Percentiles rank a stretch among this genome's conserved stretches.
These are phyloP conservation scores for Erodium texanum DNA, from an alignment of 441 rosid genomes.

Conservation along the genomic window DNA sequence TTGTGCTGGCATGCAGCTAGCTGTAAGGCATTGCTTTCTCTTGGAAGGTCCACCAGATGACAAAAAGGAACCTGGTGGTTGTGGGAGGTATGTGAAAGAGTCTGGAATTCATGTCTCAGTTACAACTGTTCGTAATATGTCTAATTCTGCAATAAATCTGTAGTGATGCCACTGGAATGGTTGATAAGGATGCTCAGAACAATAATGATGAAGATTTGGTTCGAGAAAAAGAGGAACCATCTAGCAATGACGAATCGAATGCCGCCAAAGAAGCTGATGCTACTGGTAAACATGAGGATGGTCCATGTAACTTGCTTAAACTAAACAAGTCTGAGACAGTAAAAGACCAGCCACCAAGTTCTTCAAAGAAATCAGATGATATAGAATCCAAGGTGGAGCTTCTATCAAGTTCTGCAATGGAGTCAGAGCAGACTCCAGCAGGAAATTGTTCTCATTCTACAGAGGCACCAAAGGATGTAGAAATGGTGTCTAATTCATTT, in stretches of 20 bases:
- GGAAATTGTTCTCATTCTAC: constrained; percentile 25
- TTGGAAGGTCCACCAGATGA: constrained; percentile 83
- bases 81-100: constrained; percentile 44
- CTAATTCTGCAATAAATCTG: constrained; percentile 35
- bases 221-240: constrained; percentile 12
- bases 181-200: constrained; percentile 25
- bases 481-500: constrained; percentile 11
- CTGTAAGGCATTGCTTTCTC: constrained; percentile 75
- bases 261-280: constrained; percentile 21
- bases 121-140: constrained; percentile 18
- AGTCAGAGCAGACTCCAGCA: constrained; percentile 24
- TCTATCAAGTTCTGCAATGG: constrained; percentile 25
- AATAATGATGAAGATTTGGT: constrained; percentile 34
- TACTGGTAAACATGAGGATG: constrained; percentile 24
- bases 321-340: constrained; percentile 6
- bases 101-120: constrained; percentile 14
- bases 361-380: constrained; percentile 25
- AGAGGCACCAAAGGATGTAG: constrained; percentile 29
- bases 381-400: constrained; percentile 19
- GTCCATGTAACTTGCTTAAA: constrained; percentile 7
- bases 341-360: constrained; percentile 26
- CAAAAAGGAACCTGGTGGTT: constrained; percentile 36
- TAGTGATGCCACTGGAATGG: constrained; percentile 48
- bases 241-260: constrained; percentile 23
- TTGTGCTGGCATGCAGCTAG: constrained; percentile 61